Percentiles rank a stretch among this genome's conserved stretches.
These are phyloP conservation scores for Immersiporthe knoxdaviesiana DNA, from an alignment of 2,329 filamentous ascomycete species.

Conservation along the genomic window DNA sequence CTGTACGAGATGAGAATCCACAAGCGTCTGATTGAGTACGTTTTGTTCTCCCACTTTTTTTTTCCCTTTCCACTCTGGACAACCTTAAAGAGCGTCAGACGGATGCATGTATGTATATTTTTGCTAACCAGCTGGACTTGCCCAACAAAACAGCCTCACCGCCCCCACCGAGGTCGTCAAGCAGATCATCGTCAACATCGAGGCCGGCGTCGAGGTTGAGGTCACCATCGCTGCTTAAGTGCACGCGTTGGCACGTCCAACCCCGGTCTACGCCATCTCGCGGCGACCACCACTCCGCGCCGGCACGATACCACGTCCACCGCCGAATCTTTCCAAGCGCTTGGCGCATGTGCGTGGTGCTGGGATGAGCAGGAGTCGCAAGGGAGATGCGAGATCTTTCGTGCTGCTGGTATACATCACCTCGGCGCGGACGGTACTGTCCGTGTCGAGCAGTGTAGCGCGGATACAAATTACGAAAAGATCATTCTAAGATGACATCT, in stretches of 20 bases:
- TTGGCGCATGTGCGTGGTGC: background rate
- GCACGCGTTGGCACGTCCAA: conserved; percentile 2
- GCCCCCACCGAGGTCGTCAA: conserved; percentile 97
- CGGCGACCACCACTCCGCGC: background rate
- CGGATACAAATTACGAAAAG: conserved; percentile 4
- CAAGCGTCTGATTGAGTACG: conserved; percentile 94
- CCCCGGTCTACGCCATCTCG: background rate
- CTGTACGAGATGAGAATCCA: conserved; percentile 99
- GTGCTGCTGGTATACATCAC: conserved; percentile 5
- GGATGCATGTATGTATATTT: background rate
- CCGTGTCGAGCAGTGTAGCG: conserved; percentile 25
- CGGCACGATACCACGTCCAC: too few relatives aligned
- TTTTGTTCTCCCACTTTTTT: conserved; percentile 35
- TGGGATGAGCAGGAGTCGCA: background rate
- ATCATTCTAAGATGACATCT: background rate
- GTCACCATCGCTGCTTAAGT: conserved; percentile 84
- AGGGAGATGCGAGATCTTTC: conserved; percentile 1
- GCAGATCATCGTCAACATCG: conserved; percentile 96
- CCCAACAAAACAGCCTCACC: conserved; percentile 73
- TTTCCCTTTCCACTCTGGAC: too few relatives aligned
- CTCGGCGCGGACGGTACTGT: conserved; percentile 12
- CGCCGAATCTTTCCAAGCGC: background rate
- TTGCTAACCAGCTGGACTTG: conserved; percentile 29
- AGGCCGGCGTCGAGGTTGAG: conserved; percentile 91
- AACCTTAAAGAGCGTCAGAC: background rate